A percentile compares a stretch with the other conserved stretches of the same genome.
These are phyloP conservation scores for Metschnikowia colocasiae DNA, from an alignment of 805 yeast species.

Conservation along the genomic window DNA sequence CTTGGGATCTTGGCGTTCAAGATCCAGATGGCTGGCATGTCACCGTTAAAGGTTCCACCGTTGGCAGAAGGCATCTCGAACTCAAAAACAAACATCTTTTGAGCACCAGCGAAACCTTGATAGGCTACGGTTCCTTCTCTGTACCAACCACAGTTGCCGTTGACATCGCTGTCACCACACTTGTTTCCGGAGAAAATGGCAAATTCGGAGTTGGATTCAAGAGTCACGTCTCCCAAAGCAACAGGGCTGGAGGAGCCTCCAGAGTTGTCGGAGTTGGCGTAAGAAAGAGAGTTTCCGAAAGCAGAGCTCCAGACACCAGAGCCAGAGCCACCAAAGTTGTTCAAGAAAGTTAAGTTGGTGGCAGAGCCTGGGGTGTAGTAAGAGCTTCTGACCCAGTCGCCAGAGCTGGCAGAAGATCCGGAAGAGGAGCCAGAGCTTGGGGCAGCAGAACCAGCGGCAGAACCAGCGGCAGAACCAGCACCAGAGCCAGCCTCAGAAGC, in stretches of 20 bases:
- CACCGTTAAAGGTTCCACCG: slow-evolving; percentile 50
- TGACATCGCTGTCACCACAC: slow-evolving; percentile 40
- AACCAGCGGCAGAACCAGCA: slow-evolving; percentile 15
- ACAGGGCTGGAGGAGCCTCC: slow-evolving; percentile 67
- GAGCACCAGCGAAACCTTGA: slow-evolving; percentile 85
- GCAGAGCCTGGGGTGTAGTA: slow-evolving; percentile 67
- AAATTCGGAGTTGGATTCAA: slow-evolving; percentile 74
- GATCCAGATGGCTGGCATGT: slow-evolving; percentile 98
- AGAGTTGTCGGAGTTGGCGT: slow-evolving; percentile 71
- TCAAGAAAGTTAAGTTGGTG: slow-evolving; percentile 74
- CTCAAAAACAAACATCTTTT: slow-evolving; percentile 88
- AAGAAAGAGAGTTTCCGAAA: slow-evolving; percentile 92
- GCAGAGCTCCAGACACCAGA: slow-evolving; percentile 85
- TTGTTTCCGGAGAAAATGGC: slow-evolving; percentile 72
- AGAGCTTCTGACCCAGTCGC: slow-evolving; percentile 66
- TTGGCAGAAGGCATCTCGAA: slow-evolving; percentile 82
- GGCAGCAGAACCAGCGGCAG: slow-evolving; percentile 22
- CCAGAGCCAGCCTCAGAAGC: slow-evolving; percentile 5
- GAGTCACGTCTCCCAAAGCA: slow-evolving; percentile 62
- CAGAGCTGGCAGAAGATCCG: slow-evolving; percentile 23
- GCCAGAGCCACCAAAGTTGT: slow-evolving; percentile 83
- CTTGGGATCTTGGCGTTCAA: slow-evolving; percentile 95
- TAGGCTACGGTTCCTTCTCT: slow-evolving; percentile 85
- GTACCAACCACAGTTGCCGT: slow-evolving; percentile 76
- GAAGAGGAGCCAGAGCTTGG: slow-evolving; percentile 37